Percentiles rank a stretch among this genome's conserved stretches.
These are phyloP conservation scores for sweet orange (Citrus sinensis) DNA, from an alignment of 345 rosid genomes.

Conservation along the genomic window DVS_A1.0 CM039164.1:24711001-24711500, in stretches of 20 bases:
- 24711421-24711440: not conserved
- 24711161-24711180: too few species aligned
- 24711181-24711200: too few species aligned
- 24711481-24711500: not conserved
- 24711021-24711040: not conserved
- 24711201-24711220: not conserved
- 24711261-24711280: not conserved
- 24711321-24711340: constrained; percentile 66
- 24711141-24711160: not conserved
- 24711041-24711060: not conserved
- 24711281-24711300: constrained; percentile 30
- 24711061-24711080: not conserved
- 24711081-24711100: not conserved
- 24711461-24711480: not conserved
- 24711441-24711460: not conserved
- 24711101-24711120: not conserved
- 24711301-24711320: constrained; percentile 63
- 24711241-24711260: not conserved
- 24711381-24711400: constrained; percentile 20
- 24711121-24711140: not conserved
- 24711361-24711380: constrained; percentile 64
- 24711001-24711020: not conserved
- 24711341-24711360: constrained; percentile 90
- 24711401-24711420: not conserved
- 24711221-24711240: not conserved